These are phyloP conservation scores for Ceratocystiopsis minuta DNA, from an alignment of 2,329 filamentous ascomycete genomes.

Conservation along the genomic window DNA sequence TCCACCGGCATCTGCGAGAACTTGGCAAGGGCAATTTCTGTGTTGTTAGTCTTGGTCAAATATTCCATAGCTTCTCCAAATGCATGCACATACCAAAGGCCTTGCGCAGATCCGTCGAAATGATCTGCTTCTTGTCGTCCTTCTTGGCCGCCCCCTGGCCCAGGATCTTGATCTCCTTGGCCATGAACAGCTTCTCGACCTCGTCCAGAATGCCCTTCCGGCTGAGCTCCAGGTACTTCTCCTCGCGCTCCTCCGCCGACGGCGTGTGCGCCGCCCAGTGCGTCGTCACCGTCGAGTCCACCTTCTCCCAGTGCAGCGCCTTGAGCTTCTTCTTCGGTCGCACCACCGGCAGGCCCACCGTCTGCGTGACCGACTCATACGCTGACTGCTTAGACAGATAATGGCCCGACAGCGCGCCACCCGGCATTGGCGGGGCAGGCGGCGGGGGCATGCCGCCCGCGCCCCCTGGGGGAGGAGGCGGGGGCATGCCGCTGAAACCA, in stretches of 20 bases:
- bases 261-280: slow-evolving; percentile 81
- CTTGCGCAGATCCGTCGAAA: slow-evolving; percentile 76
- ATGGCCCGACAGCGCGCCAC: slow-evolving; percentile 52
- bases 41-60: slow-evolving; percentile 14
- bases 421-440: slow-evolving; percentile 26
- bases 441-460: slow-evolving; percentile 11
- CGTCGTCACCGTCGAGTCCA: slow-evolving; percentile 77
- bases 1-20: slow-evolving; percentile 74
- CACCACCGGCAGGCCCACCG: slow-evolving; percentile 58
- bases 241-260: slow-evolving; percentile 76
- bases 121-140: slow-evolving; percentile 94
- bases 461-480: slow-evolving; percentile 22
- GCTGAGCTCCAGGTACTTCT: slow-evolving; percentile 86
- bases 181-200: slow-evolving; percentile 92
- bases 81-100: slow-evolving; percentile 61
- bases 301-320: slow-evolving; percentile 97
- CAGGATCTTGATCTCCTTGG: slow-evolving; percentile 85
- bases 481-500: slow-evolving; percentile 13
- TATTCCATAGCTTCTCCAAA: no score
- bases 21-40: slow-evolving; percentile 80
- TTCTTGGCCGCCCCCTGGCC: slow-evolving; percentile 56
- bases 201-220: slow-evolving; percentile 92
- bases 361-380: slow-evolving; percentile 30
- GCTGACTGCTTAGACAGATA: slow-evolving; percentile 51
- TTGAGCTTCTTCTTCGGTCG: slow-evolving; percentile 99